phyloP scores from a whole-genome alignment of 306 rosid genomes.

The Dalbergia oliveri region DNA sequence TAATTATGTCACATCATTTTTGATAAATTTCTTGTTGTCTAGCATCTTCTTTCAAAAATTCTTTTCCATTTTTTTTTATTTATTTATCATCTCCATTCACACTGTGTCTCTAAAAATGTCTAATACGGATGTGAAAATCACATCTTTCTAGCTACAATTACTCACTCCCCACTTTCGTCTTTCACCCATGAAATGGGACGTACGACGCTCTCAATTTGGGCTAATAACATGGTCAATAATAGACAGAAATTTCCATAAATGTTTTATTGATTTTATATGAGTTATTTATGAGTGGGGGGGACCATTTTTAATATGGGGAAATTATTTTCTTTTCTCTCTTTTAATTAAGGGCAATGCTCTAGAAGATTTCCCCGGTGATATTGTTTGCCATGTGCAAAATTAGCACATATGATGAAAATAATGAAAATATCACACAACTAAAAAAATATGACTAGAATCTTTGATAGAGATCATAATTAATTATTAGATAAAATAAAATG shows the following conservation, averaged over 20 bases:
- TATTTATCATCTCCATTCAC: too few species aligned
- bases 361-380: slow-evolving; percentile 7
- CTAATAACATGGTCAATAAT: background rate
- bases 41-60: too few species aligned
- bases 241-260: slow-evolving; percentile 2
- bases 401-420: background rate
- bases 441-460: too few species aligned
- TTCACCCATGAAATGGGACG: background rate
- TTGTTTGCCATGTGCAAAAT: slow-evolving; percentile 36
- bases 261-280: background rate
- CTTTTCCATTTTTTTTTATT: too few species aligned
- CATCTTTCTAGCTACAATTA: background rate
- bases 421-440: background rate
- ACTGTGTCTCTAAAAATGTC: too few species aligned
- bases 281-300: background rate
- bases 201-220: background rate
- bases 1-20: too few species aligned
- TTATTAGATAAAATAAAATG: too few species aligned
- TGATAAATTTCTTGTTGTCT: too few species aligned
- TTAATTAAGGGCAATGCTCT: background rate
- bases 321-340: background rate
- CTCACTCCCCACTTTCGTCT: background rate
- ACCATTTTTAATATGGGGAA: background rate
- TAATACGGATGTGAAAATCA: too few species aligned
- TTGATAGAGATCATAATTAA: too few species aligned